Evolutionary conservation across 352 stramenopile species (phyloP).

Genomic region (Phytophthora melonis): DNA sequence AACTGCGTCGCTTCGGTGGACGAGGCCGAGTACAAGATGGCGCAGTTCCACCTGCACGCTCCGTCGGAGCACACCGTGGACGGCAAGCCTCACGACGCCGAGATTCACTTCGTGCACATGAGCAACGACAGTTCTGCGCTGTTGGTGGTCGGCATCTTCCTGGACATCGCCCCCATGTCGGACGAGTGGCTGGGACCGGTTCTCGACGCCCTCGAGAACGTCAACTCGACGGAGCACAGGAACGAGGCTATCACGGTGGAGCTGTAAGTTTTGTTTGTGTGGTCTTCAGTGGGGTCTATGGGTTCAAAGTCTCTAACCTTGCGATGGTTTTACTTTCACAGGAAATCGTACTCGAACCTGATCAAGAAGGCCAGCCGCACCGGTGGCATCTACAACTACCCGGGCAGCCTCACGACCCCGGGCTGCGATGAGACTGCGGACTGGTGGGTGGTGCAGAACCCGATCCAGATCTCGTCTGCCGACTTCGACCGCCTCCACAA

Average conservation of each 20-base stretch:
- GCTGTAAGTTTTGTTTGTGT: background rate
- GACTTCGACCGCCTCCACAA: conserved; percentile 50
- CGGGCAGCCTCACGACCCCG: conserved; percentile 71
- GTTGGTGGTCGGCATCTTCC: conserved; percentile 49
- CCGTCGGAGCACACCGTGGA: conserved; percentile 57
- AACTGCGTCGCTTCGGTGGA: conserved; percentile 18
- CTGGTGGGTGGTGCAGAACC: conserved; percentile 71
- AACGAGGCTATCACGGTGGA: background rate
- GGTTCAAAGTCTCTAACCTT: no score
- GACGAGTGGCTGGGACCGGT: conserved; percentile 40
- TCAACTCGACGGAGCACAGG: conserved; percentile 10
- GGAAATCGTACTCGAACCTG: conserved; percentile 46
- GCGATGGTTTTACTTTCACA: conserved; percentile 9
- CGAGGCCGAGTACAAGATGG: conserved; percentile 36
- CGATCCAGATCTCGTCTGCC: conserved; percentile 48
- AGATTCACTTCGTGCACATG: conserved; percentile 59
- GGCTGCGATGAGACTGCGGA: conserved; percentile 60
- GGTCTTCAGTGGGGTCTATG: no score
- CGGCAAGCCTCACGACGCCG: conserved; percentile 43
- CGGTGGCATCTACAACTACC: conserved; percentile 65
- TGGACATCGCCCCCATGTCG: conserved; percentile 16
- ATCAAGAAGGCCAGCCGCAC: conserved; percentile 18
- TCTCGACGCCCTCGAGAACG: conserved; percentile 32
- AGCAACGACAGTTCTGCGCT: conserved; percentile 25
- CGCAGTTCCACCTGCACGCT: conserved; percentile 56